Evolutionary conservation across 805 yeast genomes (phyloP).

Genomic region (Saccharomycopsis javanensis): DNA sequence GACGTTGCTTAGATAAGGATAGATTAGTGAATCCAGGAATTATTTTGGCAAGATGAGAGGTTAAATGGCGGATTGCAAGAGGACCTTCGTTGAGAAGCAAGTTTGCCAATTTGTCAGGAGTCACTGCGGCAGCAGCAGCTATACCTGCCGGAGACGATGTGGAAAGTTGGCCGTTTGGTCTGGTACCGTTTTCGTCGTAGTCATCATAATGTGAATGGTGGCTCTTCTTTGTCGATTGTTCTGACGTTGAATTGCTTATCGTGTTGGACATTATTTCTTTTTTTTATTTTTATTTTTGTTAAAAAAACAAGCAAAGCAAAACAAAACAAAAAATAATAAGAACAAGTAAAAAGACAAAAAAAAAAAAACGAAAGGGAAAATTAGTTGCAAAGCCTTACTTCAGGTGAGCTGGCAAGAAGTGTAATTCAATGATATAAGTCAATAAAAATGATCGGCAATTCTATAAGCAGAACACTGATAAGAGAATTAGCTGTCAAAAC

Average conservation of each 20-base stretch:
- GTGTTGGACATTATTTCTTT: not conserved
- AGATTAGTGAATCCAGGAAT: constrained; percentile 73
- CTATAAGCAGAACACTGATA: not conserved
- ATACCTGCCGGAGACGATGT: constrained; percentile 84
- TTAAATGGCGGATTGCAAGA: constrained; percentile 80
- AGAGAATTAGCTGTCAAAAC: not conserved
- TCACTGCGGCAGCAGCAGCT: constrained; percentile 78
- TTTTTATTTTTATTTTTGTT: no score
- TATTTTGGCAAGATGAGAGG: constrained; percentile 63
- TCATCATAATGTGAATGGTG: constrained; percentile 4
- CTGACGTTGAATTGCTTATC: not conserved
- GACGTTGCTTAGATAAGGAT: constrained; percentile 78
- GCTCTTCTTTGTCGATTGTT: not conserved
- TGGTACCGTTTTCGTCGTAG: constrained; percentile 10
- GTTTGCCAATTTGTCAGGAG: constrained; percentile 66
- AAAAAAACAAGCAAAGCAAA: no score
- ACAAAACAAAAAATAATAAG: no score
- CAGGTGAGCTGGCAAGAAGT: no score
- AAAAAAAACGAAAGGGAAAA: no score
- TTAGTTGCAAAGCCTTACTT: no score
- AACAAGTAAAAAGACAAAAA: no score
- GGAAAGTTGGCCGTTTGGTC: constrained; percentile 32
- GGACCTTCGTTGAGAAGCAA: constrained; percentile 72
- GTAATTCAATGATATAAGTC: not conserved
- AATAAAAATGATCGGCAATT: not conserved